A percentile compares a stretch with the other conserved stretches of the same genome.
Evolutionary conservation across 352 stramenopile genomes (phyloP).

Genomic region (Phytophthora megakarya): DNA sequence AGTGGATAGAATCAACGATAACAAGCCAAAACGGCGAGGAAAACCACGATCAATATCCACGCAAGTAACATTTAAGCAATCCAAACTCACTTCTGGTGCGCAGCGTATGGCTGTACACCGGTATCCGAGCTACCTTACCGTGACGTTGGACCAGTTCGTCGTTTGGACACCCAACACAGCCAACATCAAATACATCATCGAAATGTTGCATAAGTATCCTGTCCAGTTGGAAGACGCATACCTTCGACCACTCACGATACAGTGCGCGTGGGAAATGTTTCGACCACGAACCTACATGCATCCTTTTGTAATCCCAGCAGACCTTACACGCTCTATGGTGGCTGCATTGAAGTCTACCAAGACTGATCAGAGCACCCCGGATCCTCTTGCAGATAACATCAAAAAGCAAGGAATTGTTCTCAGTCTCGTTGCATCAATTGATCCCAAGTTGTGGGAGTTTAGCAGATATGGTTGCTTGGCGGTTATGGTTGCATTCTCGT

Average conservation of each 20-base stretch:
- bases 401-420: conserved; percentile 8
- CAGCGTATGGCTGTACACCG: conserved; percentile 7
- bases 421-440: background rate
- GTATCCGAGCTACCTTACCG: conserved; percentile 12
- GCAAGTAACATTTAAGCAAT: conserved; percentile 11
- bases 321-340: background rate
- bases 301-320: conserved; percentile 9
- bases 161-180: background rate
- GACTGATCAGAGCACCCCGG: background rate
- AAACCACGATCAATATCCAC: conserved; percentile 1
- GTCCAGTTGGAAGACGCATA: conserved; percentile 15
- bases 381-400: background rate
- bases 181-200: conserved; percentile 10
- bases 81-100: background rate
- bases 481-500: conserved; percentile 9
- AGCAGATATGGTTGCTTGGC: conserved; percentile 12
- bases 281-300: conserved; percentile 8
- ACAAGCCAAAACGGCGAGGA: background rate
- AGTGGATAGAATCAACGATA: conserved; percentile 12
- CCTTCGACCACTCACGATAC: background rate
- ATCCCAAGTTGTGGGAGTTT: conserved; percentile 12
- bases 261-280: conserved; percentile 9
- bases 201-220: conserved; percentile 16
- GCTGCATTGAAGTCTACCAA: background rate
- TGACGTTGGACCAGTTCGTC: conserved; percentile 2